Percentiles rank a stretch among this genome's conserved stretches.
phyloP scores from a whole-genome alignment of 345 rosid species.

The Orychophragmus violaceus region DNA sequence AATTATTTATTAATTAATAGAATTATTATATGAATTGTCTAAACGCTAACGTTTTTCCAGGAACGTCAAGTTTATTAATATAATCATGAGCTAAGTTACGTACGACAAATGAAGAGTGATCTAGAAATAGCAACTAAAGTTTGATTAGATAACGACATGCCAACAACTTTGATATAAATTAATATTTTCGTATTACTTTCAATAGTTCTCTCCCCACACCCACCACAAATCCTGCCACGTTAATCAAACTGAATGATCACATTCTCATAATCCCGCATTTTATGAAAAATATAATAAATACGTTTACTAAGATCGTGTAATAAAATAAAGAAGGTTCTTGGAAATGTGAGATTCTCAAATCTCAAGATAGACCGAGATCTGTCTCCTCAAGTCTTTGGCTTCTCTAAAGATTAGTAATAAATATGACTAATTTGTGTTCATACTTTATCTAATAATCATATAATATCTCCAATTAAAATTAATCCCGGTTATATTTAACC shows the following conservation, averaged over 20 bases:
- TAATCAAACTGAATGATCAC: neutral
- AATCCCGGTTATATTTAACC: neutral
- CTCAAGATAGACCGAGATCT: neutral
- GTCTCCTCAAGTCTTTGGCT: neutral
- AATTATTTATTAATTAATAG: too few relatives aligned
- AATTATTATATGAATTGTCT: too few relatives aligned
- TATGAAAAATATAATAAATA: neutral
- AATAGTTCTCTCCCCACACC: neutral
- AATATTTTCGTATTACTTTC: neutral
- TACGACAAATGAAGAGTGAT: neutral
- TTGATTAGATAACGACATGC: neutral
- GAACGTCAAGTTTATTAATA: neutral
- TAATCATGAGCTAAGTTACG: neutral
- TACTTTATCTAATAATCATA: neutral
- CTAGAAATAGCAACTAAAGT: neutral
- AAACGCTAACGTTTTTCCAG: neutral
- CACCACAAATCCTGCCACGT: slow-evolving; percentile 2
- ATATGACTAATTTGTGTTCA: neutral
- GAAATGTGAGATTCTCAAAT: neutral
- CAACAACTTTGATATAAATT: neutral
- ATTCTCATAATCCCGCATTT: neutral
- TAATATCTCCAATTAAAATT: neutral
- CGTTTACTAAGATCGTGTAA: neutral
- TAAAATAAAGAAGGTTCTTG: neutral
- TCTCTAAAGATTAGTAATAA: neutral